Conservation (phyloP, 495 filamentous ascomycete genomes). For the Aspergillus biplanus region DNA sequence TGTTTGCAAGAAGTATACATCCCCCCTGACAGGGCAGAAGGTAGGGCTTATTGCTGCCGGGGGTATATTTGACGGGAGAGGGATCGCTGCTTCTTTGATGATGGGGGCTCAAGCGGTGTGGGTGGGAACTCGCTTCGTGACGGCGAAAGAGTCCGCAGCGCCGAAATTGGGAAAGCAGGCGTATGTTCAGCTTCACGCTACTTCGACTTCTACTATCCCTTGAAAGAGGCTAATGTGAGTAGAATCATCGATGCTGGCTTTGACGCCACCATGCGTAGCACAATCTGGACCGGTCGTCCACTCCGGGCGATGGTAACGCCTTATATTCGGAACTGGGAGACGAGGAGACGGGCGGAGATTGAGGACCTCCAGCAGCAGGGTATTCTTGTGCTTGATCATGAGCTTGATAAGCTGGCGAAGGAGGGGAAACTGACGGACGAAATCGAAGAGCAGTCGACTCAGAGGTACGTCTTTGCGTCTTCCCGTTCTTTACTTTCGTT, state of each 20-base stretch:
- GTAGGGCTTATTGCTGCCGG: slow-evolving; percentile 93
- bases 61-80: slow-evolving; percentile 89
- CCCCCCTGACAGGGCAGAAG: slow-evolving; percentile 79
- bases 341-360: background rate
- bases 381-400: background rate
- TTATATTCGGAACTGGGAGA: background rate
- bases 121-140: slow-evolving; percentile 93
- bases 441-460: slow-evolving; percentile 2
- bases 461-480: background rate
- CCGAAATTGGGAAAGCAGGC: background rate
- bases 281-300: slow-evolving; percentile 2
- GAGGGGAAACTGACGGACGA: slow-evolving; percentile 3
- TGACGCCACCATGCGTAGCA: slow-evolving; percentile 5
- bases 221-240: background rate
- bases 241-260: slow-evolving; percentile 7
- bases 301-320: background rate
- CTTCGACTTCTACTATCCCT: no score
- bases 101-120: slow-evolving; percentile 90
- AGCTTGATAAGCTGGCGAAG: background rate
- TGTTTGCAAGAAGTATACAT: slow-evolving; percentile 76
- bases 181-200: background rate
- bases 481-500: background rate
- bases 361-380: background rate
- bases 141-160: background rate
- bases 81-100: slow-evolving; percentile 86